A percentile compares a stretch with the other conserved stretches of the same genome.
Conservation (phyloP, 805 yeast species). For the Metschnikowia peoriensis region DNA sequence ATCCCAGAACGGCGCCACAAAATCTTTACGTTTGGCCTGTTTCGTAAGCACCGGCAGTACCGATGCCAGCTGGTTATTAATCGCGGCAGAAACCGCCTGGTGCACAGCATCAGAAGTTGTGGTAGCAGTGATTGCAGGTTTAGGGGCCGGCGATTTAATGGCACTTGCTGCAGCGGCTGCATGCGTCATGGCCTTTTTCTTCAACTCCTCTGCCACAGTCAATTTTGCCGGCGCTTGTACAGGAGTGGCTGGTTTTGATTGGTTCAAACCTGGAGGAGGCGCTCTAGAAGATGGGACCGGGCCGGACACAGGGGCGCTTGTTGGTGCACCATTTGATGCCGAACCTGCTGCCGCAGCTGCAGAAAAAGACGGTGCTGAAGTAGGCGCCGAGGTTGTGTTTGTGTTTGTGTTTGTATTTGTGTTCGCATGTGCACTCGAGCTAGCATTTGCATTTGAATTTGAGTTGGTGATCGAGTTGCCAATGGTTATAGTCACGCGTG, state of each 20-base stretch:
- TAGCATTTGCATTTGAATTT: neutral
- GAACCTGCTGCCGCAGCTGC: neutral
- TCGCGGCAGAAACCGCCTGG: neutral
- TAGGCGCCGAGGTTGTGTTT: neutral
- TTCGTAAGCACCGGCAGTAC: slow-evolving; percentile 20
- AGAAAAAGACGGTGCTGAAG: slow-evolving; percentile 2
- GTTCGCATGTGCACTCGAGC: neutral
- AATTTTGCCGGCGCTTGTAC: slow-evolving; percentile 6
- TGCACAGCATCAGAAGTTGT: neutral
- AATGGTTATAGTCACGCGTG: slow-evolving; percentile 6
- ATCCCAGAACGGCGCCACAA: slow-evolving; percentile 20
- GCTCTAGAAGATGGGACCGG: slow-evolving; percentile 10
- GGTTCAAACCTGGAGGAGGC: slow-evolving; percentile 20
- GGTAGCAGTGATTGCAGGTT: neutral
- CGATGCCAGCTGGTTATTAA: slow-evolving; percentile 12
- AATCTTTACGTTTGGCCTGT: neutral
- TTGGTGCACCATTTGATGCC: neutral
- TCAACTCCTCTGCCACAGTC: slow-evolving; percentile 19
- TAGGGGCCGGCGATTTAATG: slow-evolving; percentile 1
- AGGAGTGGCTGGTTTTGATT: slow-evolving; percentile 17
- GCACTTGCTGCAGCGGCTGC: slow-evolving; percentile 11
- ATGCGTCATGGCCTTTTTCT: slow-evolving; percentile 17
- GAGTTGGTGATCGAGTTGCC: slow-evolving; percentile 6
- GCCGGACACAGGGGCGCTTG: slow-evolving; percentile 3
- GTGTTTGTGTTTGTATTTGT: neutral